A percentile compares a stretch with the other conserved stretches of the same genome.
Conservation (phyloP, 192 early-diverging fungal species). For the Spizellomyces sp. region DNA sequence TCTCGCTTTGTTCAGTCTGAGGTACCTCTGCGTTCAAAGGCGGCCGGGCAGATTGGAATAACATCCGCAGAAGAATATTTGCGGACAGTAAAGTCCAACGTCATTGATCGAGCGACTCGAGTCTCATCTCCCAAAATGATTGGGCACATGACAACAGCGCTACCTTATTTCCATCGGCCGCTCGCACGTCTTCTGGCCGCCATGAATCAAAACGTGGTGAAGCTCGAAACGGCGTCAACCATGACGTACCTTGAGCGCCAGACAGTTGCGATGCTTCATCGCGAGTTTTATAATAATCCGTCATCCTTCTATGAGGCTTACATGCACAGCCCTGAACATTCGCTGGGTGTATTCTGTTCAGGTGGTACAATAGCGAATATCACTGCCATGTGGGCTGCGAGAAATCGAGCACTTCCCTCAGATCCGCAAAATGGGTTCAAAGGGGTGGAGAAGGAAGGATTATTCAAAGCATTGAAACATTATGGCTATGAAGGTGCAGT, state of each 20-base stretch:
- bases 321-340: constrained; percentile 40
- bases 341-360: constrained; percentile 50
- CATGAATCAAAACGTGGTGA: constrained; percentile 64
- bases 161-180: constrained; percentile 60
- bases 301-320: constrained; percentile 47
- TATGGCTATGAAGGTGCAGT: constrained; percentile 56
- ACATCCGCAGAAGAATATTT: constrained; percentile 48
- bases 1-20: constrained; percentile 30
- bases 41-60: constrained; percentile 6
- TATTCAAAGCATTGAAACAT: constrained; percentile 42
- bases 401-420: constrained; percentile 49
- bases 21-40: constrained; percentile 29
- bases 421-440: constrained; percentile 27
- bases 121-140: constrained; percentile 54
- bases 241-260: constrained; percentile 57
- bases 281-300: constrained; percentile 43
- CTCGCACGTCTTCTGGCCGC: constrained; percentile 53
- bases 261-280: constrained; percentile 56
- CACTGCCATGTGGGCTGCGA: constrained; percentile 62
- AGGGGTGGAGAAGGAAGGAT: constrained; percentile 58
- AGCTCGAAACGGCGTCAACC: constrained; percentile 58
- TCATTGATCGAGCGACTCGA: constrained; percentile 55
- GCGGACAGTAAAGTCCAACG: constrained; percentile 46
- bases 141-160: constrained; percentile 59
- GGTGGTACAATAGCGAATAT: constrained; percentile 64